Evolutionary conservation across 192 early-diverging fungal species (phyloP), one percentile per base, ranked within the genome.

Genomic region (Phlyctochytrium planicorne): DNA sequence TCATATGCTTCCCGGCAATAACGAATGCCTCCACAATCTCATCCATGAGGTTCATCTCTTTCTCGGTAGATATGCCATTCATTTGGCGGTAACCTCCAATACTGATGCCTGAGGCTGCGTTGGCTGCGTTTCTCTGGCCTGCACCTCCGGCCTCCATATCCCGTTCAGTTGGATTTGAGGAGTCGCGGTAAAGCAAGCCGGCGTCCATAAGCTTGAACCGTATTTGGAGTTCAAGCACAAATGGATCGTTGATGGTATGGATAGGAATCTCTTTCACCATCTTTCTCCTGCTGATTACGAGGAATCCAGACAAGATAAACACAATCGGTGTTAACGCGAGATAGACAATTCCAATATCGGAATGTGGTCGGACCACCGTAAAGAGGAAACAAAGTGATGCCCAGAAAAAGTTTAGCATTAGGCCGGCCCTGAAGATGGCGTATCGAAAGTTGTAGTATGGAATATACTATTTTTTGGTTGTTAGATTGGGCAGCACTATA

Each of bases 321-420:
- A 61, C 37, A 2, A 72, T 20, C 0, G 79, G 79, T 3, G 50
- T 59, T 3, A 75, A 56, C 16, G 68, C 20, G 24, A 80, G 25
- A 34, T 65, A 79, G 34, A 79, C 60, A 50, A 82, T 75, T 20
- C 80, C 80, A 60, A 82, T 72, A 35, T 82, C 80, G 36, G 68
- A 72, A 25, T 60, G 20, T 0, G 80, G 80, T 17, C 71, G 56
- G n/a, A 71, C n/a, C 14, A 69, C 34, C n/a, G 61, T 79, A 61
- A 57, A 82, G 0, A 75, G 47, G 24, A 65, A 34, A 65, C 77
- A 76, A 10, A 78, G 66, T 0, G 80, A 78, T 2, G 72, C 78
- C 70, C 71, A 76, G 31, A 73, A 66, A 56, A 81, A 81, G 68
- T 78, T 78, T 32, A 47, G 29, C 53, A 76, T 74, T 34, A 78